Conservation (phyloP, 1,284 basidiomycete genomes). For the Papiliotrema fonsecae region DNA sequence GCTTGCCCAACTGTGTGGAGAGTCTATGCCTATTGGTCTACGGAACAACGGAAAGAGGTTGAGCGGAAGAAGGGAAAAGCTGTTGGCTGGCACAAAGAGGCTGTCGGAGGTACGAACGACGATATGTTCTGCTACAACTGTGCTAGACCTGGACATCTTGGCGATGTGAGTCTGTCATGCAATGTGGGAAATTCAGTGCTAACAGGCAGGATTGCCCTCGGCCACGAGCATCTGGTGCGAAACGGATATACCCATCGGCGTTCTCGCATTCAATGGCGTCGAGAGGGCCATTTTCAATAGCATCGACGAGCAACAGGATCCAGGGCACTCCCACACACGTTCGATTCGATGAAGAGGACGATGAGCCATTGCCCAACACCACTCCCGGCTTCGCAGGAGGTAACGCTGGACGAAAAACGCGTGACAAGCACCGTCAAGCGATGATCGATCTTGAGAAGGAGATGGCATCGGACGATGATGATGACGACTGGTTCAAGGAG, state of each 20-base stretch:
- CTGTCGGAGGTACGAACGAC: constrained; percentile 21
- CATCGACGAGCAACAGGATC: not conserved
- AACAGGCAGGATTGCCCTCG: constrained; percentile 64
- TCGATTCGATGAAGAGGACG: constrained; percentile 19
- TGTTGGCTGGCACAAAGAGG: constrained; percentile 37
- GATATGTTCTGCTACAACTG: constrained; percentile 76
- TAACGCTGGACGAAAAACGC: constrained; percentile 23
- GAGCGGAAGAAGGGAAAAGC: constrained; percentile 41
- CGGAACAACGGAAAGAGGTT: constrained; percentile 55
- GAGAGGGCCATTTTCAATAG: constrained; percentile 63
- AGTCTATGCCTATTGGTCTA: constrained; percentile 69
- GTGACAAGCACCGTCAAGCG: constrained; percentile 29
- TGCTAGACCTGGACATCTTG: constrained; percentile 69
- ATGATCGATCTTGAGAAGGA: constrained; percentile 14
- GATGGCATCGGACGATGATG: constrained; percentile 3
- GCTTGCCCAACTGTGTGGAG: constrained; percentile 86
- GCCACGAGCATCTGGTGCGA: constrained; percentile 52
- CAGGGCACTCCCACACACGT: constrained; percentile 17
- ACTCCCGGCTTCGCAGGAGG: constrained; percentile 22
- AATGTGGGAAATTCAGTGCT: constrained; percentile 5
- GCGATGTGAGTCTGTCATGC: constrained; percentile 61
- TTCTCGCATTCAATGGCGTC: constrained; percentile 66
- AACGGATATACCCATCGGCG: constrained; percentile 62
- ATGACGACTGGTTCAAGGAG: constrained; percentile 15
- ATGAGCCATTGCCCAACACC: constrained; percentile 3